Evolutionary conservation across 441 rosid species (phyloP).

Genomic region (Syzygium syzygioides): DNA sequence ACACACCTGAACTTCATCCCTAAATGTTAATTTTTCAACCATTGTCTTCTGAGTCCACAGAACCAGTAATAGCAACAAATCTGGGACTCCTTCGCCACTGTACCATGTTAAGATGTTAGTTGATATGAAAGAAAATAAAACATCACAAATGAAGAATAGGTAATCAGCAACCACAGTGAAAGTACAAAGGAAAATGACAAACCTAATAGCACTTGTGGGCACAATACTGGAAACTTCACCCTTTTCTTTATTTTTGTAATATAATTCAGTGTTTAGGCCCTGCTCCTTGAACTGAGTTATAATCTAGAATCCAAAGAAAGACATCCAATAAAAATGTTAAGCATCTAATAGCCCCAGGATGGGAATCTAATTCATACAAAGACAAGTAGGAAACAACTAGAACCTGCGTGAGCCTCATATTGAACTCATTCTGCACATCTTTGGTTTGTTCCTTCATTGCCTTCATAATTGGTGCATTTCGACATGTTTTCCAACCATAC

Average conservation of each 20-base stretch:
- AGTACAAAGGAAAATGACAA: constrained; percentile 3
- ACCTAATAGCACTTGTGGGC: constrained; percentile 96
- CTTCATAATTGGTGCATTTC: constrained; percentile 71
- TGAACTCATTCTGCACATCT: constrained; percentile 76
- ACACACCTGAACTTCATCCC: constrained; percentile 77
- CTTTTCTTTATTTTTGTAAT: constrained; percentile 85
- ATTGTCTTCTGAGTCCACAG: constrained; percentile 96
- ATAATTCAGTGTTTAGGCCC: constrained; percentile 90
- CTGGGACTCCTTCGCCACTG: constrained; percentile 97
- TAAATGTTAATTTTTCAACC: constrained; percentile 86
- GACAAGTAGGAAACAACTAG: constrained; percentile 2
- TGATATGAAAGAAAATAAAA: constrained; percentile 7
- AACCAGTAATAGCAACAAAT: constrained; percentile 71
- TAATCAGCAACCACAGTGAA: neutral
- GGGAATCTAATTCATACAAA: neutral
- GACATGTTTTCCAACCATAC: constrained; percentile 81
- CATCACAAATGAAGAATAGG: neutral
- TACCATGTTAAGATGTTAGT: neutral
- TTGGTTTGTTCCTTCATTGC: constrained; percentile 72
- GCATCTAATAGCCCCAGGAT: neutral
- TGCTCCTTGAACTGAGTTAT: constrained; percentile 83
- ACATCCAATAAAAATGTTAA: constrained; percentile 10
- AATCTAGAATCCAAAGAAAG: constrained; percentile 37
- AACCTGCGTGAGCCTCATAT: constrained; percentile 63
- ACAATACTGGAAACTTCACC: constrained; percentile 82